Evolutionary conservation across 768 basidiomycete species (phyloP), one percentile per base, ranked within the genome.

Genomic region (Cystoderma amianthinum): DNA sequence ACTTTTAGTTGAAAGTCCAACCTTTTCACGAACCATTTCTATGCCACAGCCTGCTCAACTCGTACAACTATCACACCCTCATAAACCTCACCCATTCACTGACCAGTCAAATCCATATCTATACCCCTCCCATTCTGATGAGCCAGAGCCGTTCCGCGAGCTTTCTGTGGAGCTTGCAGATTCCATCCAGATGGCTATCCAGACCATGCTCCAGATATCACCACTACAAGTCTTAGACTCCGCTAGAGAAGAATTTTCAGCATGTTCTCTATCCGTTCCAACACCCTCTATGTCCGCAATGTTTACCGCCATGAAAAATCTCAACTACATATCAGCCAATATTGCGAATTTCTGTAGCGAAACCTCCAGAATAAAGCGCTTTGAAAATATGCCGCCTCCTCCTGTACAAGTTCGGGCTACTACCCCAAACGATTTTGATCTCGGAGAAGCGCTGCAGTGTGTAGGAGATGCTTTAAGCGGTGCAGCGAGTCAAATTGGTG

Each of bases 301-400:
- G 58, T 78, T 96, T 58, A 89, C 88, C 13, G 76, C 84, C 28
- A 90, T 96, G 88, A 91, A 92, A 64, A 87, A 85, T 49, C 76
- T 97, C 48, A 95, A 95, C 58, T 95, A 88, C 54, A 77, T 96
- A 48, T 89, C 89, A 3, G 88, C 87, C n/a, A 85, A 90, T 57
- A 79, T 89, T 78, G 55, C 70, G 4, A 60, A 73, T 9, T 71
- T 82, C 52, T 69, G 66, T 44, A 54, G 60, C 12, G 57, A 64
- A 49, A 49, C 18, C 3, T 39, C 50, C 47, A 34, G 37, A 44
- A 1, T 41, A 30, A 23, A 2, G 32, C 17, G 10, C n/a, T 28
- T 32, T 32, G 36, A 12, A 12, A 37, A 39, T 13, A 17, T 41
- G 12, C 21, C 44, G 4, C 15, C 44, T n/a, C 18, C 28, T 35